phyloP scores from a whole-genome alignment of 1,284 basidiomycete genomes.

The Inonotus obliquus region DNA sequence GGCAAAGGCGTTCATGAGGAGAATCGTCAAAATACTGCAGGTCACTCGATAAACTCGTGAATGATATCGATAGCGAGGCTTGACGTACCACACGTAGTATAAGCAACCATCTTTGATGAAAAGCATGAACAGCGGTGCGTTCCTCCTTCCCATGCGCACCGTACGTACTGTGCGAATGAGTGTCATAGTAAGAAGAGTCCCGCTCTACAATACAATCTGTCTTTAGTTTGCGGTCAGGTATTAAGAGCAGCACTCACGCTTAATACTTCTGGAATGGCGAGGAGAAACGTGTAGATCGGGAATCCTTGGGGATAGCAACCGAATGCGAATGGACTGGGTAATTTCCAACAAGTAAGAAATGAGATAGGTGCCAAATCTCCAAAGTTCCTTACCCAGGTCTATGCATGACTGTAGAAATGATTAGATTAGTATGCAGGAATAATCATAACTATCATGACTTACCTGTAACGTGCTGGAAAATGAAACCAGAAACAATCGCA shows the following conservation, averaged over 20 bases:
- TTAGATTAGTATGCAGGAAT: neutral
- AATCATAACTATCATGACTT: neutral
- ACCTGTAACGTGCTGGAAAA: conserved; percentile 2
- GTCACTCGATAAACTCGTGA: neutral
- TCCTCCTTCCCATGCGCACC: neutral
- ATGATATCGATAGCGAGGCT: neutral
- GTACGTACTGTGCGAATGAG: neutral
- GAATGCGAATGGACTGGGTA: neutral
- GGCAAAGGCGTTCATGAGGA: conserved; percentile 1
- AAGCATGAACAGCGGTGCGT: conserved; percentile 1
- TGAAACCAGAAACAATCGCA: neutral
- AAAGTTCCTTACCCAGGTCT: neutral
- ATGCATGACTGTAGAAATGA: neutral
- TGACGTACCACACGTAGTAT: neutral
- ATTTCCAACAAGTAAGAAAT: neutral
- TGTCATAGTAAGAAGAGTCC: neutral
- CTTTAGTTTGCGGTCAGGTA: neutral
- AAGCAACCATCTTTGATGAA: conserved; percentile 2
- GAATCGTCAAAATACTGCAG: neutral
- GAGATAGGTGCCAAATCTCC: neutral
- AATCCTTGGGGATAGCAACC: conserved; percentile 4
- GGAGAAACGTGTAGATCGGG: neutral
- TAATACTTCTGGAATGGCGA: conserved; percentile 5
- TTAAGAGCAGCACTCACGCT: neutral
- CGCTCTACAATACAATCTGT: neutral